Evolutionary conservation across 345 rosid species (phyloP).

Genomic region (Litchi chinensis): DNA sequence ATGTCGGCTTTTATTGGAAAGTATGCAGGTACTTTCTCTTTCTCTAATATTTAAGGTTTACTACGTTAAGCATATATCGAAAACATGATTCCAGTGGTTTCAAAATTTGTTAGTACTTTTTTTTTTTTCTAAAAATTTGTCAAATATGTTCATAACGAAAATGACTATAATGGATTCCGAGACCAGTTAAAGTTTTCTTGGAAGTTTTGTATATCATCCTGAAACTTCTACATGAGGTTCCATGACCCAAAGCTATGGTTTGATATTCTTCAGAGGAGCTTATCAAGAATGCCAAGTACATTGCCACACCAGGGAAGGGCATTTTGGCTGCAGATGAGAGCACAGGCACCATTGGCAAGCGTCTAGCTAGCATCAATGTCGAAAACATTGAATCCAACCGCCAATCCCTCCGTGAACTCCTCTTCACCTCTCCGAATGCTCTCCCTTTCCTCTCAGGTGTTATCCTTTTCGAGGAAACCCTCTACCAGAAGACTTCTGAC

Average conservation of each 20-base stretch:
- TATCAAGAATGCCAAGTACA: slow-evolving; percentile 87
- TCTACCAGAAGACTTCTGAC: slow-evolving; percentile 73
- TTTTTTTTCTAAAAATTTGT: too few species aligned
- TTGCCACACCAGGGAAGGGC: slow-evolving; percentile 93
- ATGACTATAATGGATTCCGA: too few species aligned
- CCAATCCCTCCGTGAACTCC: slow-evolving; percentile 92
- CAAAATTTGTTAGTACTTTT: neutral
- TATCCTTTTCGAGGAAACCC: slow-evolving; percentile 95
- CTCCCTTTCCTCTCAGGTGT: slow-evolving; percentile 84
- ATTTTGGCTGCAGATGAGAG: slow-evolving; percentile 97
- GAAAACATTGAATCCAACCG: slow-evolving; percentile 95
- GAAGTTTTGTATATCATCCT: neutral
- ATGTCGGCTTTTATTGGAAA: slow-evolving; percentile 94
- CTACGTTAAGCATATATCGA: neutral
- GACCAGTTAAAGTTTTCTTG: too few species aligned
- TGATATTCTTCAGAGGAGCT: slow-evolving; percentile 64
- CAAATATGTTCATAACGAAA: neutral
- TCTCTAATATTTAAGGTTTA: neutral
- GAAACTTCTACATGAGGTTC: neutral
- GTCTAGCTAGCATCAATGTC: slow-evolving; percentile 82
- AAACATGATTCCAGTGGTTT: neutral
- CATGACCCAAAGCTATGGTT: neutral
- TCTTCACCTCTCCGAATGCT: slow-evolving; percentile 75
- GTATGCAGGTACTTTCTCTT: slow-evolving; percentile 68
- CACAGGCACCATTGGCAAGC: slow-evolving; percentile 97